Evolutionary conservation across 1,284 basidiomycete species (phyloP).

Genomic region (Naganishia sp.): DNA sequence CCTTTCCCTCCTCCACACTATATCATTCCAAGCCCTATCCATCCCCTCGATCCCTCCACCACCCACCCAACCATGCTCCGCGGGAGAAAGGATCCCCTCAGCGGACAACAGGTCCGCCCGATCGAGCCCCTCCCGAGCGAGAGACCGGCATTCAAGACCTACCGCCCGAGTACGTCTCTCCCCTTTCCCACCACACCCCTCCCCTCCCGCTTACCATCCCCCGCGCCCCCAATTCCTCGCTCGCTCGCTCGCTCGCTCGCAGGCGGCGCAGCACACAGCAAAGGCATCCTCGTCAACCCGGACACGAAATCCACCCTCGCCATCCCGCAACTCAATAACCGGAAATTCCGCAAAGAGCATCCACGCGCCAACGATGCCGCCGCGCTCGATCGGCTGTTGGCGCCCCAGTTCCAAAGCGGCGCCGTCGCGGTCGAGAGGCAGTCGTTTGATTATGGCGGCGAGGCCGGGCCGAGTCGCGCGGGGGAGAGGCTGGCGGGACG

Average conservation of each 20-base stretch:
- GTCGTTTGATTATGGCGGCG: slow-evolving; percentile 27
- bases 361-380: slow-evolving; percentile 30
- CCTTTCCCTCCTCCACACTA: no score
- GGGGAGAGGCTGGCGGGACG: slow-evolving; percentile 9
- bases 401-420: slow-evolving; percentile 28
- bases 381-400: slow-evolving; percentile 30
- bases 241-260: background rate
- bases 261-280: slow-evolving; percentile 33
- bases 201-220: no score
- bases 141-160: slow-evolving; percentile 22
- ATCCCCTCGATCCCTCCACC: no score
- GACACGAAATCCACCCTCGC: slow-evolving; percentile 28
- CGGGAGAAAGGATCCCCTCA: slow-evolving; percentile 23
- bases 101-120: slow-evolving; percentile 24
- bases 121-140: slow-evolving; percentile 12
- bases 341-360: slow-evolving; percentile 33
- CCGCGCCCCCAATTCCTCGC: no score
- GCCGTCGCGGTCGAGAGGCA: slow-evolving; percentile 20
- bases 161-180: slow-evolving; percentile 26
- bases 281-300: slow-evolving; percentile 30
- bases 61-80: background rate
- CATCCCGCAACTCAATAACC: slow-evolving; percentile 26
- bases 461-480: slow-evolving; percentile 4
- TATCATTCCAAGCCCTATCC: no score
- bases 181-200: no score